phyloP scores from a whole-genome alignment of 2,329 filamentous ascomycete genomes.

The Pseudopithomyces chartarum region DNA sequence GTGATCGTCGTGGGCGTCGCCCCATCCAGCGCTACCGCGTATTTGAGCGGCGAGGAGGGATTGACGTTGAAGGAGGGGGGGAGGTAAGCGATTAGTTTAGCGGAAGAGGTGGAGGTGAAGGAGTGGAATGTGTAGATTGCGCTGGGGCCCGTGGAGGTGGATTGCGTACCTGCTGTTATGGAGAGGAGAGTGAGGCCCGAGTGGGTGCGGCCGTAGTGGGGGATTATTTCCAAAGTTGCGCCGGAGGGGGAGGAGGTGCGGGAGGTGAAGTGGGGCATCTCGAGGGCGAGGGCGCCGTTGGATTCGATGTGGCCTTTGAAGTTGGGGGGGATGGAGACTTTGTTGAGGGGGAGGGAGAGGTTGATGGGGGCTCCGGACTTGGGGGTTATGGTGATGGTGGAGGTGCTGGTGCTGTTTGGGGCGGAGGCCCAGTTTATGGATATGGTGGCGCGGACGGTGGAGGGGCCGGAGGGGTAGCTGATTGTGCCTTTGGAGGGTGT shows the following conservation, averaged over 20 bases:
- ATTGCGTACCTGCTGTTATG: constrained; percentile 21
- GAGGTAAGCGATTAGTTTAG: constrained; percentile 41
- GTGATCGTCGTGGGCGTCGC: constrained; percentile 20
- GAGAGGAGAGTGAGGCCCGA: constrained; percentile 27
- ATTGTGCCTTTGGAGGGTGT: constrained; percentile 26
- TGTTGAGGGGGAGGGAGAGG: constrained; percentile 23
- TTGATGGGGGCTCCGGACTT: constrained; percentile 20
- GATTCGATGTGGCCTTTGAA: constrained; percentile 30
- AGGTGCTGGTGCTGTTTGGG: constrained; percentile 19
- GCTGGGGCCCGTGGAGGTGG: constrained; percentile 16
- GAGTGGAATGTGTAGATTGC: constrained; percentile 25
- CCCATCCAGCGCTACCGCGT: constrained; percentile 52
- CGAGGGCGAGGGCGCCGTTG: constrained; percentile 25
- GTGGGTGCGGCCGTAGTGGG: constrained; percentile 31
- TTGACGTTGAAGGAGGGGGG: constrained; percentile 55
- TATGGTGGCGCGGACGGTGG: constrained; percentile 27
- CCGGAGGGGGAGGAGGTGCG: constrained; percentile 6
- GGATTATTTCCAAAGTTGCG: constrained; percentile 18
- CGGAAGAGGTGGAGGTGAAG: constrained; percentile 12
- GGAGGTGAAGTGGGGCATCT: constrained; percentile 23
- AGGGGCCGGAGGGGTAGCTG: constrained; percentile 27
- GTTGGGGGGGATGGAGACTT: constrained; percentile 14
- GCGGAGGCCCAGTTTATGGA: constrained; percentile 29
- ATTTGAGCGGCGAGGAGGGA: constrained; percentile 51
- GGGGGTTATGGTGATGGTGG: constrained; percentile 24